phyloP scores from a whole-genome alignment of 495 filamentous ascomycete genomes.

The Tuber brumale region DNA sequence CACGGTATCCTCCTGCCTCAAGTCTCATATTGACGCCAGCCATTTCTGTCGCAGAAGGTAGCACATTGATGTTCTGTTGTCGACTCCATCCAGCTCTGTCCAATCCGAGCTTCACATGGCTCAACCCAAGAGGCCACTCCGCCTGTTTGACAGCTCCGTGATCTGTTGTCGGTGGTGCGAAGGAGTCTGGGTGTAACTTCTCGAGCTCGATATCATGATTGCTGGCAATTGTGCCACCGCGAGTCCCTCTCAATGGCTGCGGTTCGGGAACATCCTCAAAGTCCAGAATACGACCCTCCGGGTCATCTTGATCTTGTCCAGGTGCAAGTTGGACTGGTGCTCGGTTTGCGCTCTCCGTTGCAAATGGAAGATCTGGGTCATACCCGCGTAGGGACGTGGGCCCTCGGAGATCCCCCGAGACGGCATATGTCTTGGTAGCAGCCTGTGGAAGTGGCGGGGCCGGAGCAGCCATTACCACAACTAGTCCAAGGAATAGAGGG shows the following conservation, averaged over 20 bases:
- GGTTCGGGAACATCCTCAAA: conserved; percentile 57
- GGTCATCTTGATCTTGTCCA: conserved; percentile 54
- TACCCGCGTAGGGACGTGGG: conserved; percentile 38
- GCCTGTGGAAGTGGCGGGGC: conserved; percentile 20
- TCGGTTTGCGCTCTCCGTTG: conserved; percentile 33
- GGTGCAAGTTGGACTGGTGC: conserved; percentile 43
- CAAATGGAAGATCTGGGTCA: conserved; percentile 27
- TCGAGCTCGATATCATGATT: conserved; percentile 52
- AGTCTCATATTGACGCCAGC: conserved; percentile 76
- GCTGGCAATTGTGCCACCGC: conserved; percentile 48
- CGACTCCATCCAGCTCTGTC: conserved; percentile 61
- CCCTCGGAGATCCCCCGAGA: conserved; percentile 28
- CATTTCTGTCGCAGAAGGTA: conserved; percentile 61
- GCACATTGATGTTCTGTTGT: conserved; percentile 57
- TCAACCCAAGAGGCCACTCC: conserved; percentile 67
- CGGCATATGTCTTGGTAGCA: conserved; percentile 36
- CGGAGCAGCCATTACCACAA: conserved; percentile 14
- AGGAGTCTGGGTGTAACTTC: conserved; percentile 58
- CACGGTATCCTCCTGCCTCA: conserved; percentile 58
- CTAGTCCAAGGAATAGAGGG: conserved; percentile 22
- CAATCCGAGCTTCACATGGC: conserved; percentile 55
- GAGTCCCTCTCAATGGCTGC: conserved; percentile 60
- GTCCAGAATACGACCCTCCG: conserved; percentile 58
- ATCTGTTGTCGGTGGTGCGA: conserved; percentile 63
- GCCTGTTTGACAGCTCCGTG: conserved; percentile 57